Evolutionary conservation across 768 basidiomycete species (phyloP), one percentile per base, ranked within the genome.

Genomic region (Neoboletus subvelutipes): DNA sequence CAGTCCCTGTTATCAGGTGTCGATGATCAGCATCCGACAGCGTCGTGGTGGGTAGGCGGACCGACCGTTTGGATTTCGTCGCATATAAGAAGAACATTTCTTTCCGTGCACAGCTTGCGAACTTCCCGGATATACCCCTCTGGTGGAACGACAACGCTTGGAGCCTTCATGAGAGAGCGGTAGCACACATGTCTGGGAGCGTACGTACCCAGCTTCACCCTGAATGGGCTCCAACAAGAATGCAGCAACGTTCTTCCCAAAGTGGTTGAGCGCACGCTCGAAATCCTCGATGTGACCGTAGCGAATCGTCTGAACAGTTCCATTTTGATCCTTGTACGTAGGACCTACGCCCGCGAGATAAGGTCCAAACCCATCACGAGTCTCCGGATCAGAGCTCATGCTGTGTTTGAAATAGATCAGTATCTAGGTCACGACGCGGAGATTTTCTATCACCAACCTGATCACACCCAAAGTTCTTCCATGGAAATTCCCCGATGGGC

Each of bases 211-310:
- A 18, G 96, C 96, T 75, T 98, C 96, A n/a, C 96, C 96, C 71
- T 99, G 97, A 59, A 99, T 98, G 6, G 97, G 97, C 75, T 99
- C 97, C 4, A 99, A 83, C 54, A 99, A 80, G 78, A 99, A 94
- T 1, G 92, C 96, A 7, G 95, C 97, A 26, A 92, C 85, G 56
- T 90, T 80, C 59, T 87, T 73, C 10, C 96, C 94, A 69, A 94
- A 80, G 37, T 86, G 69, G 58, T 91, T 86, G 31, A 99, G 72
- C 6, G 92, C 96, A 12, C 79, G 78, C 69, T 87, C 83, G n/a
- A 98, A 72, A 65, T 97, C 96, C 22, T 84, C 84, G 24, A 89
- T 78, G 57, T 88, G 80, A 31, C 93, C 93, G 74, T 88, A 98
- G 42, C 93, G 82, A 67, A 99, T 95, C 7, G 78, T 78, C 55